Evolutionary conservation across 805 yeast species (phyloP).

Genomic region (Hyphopichia homilentoma): DNA sequence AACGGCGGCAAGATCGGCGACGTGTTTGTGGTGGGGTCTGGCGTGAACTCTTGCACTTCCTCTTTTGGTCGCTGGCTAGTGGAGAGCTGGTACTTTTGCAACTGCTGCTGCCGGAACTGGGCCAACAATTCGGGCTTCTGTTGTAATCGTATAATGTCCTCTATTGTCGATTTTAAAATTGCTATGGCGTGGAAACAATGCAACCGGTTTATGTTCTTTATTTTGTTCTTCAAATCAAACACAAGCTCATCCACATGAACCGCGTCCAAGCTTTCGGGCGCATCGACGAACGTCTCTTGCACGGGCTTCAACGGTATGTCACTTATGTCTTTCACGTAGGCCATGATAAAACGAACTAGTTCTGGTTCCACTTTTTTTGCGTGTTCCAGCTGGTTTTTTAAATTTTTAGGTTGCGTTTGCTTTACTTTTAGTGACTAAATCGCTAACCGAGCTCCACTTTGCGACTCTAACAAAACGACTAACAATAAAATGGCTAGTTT

Average conservation of each 20-base stretch:
- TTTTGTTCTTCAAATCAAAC: slow-evolving; percentile 25
- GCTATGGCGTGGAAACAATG: slow-evolving; percentile 33
- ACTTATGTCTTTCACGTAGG: slow-evolving; percentile 3
- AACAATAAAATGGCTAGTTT: no score
- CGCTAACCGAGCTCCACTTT: no score
- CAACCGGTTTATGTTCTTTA: slow-evolving; percentile 32
- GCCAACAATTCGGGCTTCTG: slow-evolving; percentile 16
- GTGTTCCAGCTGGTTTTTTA: no score
- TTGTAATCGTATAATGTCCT: slow-evolving; percentile 31
- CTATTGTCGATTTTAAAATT: slow-evolving; percentile 24
- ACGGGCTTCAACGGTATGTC: slow-evolving; percentile 37
- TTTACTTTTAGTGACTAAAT: no score
- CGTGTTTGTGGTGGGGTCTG: slow-evolving; percentile 3
- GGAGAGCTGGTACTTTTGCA: slow-evolving; percentile 10
- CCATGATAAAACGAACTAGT: no score
- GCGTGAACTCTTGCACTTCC: slow-evolving; percentile 1
- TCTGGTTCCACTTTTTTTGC: no score
- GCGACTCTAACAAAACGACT: no score
- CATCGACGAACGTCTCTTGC: slow-evolving; percentile 40
- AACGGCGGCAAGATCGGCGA: slow-evolving; percentile 22
- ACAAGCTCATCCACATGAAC: slow-evolving; percentile 30
- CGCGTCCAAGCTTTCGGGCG: slow-evolving; percentile 31
- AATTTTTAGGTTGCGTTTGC: no score
- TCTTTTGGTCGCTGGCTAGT: not conserved
- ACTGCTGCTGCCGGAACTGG: slow-evolving; percentile 22